These are phyloP conservation scores for Pterocarpus santalinus DNA, from an alignment of 306 rosid species.

Conservation along the genomic window DNA sequence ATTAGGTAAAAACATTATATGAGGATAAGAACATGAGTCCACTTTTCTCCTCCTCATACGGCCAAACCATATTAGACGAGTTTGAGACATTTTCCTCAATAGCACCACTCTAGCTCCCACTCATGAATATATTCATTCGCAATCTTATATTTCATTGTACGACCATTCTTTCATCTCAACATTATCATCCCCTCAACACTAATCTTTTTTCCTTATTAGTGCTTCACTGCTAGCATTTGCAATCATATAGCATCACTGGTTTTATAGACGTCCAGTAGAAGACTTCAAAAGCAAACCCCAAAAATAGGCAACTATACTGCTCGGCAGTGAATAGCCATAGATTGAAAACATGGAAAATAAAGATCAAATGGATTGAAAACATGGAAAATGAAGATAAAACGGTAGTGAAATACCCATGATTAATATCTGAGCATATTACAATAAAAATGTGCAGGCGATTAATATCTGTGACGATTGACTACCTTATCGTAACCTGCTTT, in stretches of 20 bases:
- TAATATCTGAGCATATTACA: background rate
- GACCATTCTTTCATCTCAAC: background rate
- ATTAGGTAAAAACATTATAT: too few relatives aligned
- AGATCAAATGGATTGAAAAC: background rate
- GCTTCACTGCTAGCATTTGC: background rate
- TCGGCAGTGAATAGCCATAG: slow-evolving; percentile 1
- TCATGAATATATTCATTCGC: too few relatives aligned
- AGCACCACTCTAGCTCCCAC: too few relatives aligned
- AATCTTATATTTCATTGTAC: too few relatives aligned
- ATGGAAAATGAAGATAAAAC: background rate
- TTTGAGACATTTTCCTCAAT: too few relatives aligned
- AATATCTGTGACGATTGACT: background rate
- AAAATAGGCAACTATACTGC: background rate
- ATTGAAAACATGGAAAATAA: background rate
- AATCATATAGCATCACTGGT: background rate
- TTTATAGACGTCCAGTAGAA: background rate
- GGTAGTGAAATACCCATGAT: background rate
- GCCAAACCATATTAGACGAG: too few relatives aligned
- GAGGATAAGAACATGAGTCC: too few relatives aligned
- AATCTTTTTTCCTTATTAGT: background rate
- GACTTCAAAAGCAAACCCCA: background rate
- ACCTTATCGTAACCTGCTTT: slow-evolving; percentile 13
- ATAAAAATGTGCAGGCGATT: background rate
- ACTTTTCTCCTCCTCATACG: too few relatives aligned
- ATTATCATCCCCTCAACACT: background rate